A percentile compares a stretch with the other conserved stretches of the same genome.
These are phyloP conservation scores for Biscutella laevigata DNA, from an alignment of 441 rosid species.

Conservation along the genomic window DNA sequence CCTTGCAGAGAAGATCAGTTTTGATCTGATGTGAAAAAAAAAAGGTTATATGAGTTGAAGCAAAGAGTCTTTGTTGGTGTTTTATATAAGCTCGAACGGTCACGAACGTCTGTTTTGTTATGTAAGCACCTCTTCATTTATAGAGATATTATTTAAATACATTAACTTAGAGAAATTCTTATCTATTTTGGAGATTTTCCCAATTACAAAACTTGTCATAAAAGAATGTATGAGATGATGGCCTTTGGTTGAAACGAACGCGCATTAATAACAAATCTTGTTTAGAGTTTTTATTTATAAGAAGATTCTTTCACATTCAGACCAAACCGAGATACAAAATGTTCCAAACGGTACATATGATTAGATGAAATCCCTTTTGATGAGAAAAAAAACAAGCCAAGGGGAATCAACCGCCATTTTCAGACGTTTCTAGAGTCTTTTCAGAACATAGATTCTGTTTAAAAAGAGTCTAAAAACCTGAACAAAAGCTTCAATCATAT, in stretches of 20 bases:
- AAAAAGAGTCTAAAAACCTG: constrained; percentile 14
- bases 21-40: too few species aligned
- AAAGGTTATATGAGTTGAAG: too few species aligned
- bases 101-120: neutral
- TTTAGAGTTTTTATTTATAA: neutral
- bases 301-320: constrained; percentile 6
- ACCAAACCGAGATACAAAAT: constrained; percentile 15
- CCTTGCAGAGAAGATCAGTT: neutral
- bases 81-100: constrained; percentile 9
- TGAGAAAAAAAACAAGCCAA: constrained; percentile 1
- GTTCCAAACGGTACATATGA: constrained; percentile 10
- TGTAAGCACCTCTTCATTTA: constrained; percentile 8
- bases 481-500: constrained; percentile 19
- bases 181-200: neutral
- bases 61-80: constrained; percentile 2
- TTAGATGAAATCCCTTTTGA: constrained; percentile 18
- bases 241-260: too few species aligned
- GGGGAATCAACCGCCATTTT: constrained; percentile 7
- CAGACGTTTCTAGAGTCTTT: constrained; percentile 16
- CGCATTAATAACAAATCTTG: too few species aligned
- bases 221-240: too few species aligned
- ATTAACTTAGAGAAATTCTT: neutral
- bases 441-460: constrained; percentile 18
- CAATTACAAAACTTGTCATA: too few species aligned
- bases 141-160: neutral